These are phyloP conservation scores for Fraxinus sp. DNA, from an alignment of 305 asterid genomes.

Conservation along the genomic window DNA sequence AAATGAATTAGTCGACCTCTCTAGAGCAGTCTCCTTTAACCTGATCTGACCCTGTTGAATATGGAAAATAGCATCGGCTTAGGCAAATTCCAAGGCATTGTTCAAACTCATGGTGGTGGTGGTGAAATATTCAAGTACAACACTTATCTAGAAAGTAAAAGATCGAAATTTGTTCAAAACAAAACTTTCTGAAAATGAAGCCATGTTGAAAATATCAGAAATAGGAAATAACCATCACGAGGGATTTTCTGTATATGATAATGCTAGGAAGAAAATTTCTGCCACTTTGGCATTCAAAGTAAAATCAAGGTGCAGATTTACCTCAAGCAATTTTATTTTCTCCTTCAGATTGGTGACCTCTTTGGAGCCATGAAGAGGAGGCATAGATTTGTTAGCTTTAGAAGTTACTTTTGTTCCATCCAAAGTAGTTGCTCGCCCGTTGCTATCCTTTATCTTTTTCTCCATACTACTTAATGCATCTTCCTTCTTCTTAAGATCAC, in stretches of 20 bases:
- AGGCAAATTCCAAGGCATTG: constrained; percentile 4
- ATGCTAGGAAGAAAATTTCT: neutral
- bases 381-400: constrained; percentile 36
- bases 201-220: neutral
- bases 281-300: neutral
- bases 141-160: neutral
- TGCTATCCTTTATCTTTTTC: constrained; percentile 59
- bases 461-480: constrained; percentile 52
- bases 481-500: constrained; percentile 59
- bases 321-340: constrained; percentile 82
- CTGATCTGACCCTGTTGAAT: constrained; percentile 61
- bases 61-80: neutral
- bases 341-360: constrained; percentile 68
- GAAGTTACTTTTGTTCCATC: constrained; percentile 36
- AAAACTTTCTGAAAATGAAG: neutral
- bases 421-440: constrained; percentile 28
- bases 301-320: constrained; percentile 31
- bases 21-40: constrained; percentile 66
- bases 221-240: neutral
- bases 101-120: neutral
- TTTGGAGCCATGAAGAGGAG: constrained; percentile 39
- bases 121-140: neutral
- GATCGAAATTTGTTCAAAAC: neutral
- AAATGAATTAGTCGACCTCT: constrained; percentile 56
- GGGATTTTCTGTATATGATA: neutral